A percentile compares a stretch with the other conserved stretches of the same genome.
Evolutionary conservation across 176 grass and related monocot species (phyloP).

Genomic region (Sorghum bicolor): Sorghum_bicolor_NCBIv3 NC_012879.2:5053501-5054000

Average conservation of each 20-base stretch:
- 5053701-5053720: too few species aligned
- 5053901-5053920: slow-evolving; percentile 86
- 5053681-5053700: too few species aligned
- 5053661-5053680: too few species aligned
- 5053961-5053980: background rate
- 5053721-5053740: slow-evolving; percentile 97
- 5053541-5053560: slow-evolving; percentile 68
- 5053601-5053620: slow-evolving; percentile 98
- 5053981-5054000: background rate
- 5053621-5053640: slow-evolving; percentile 34
- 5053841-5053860: background rate
- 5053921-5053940: slow-evolving; percentile 69
- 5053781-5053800: slow-evolving; percentile 93
- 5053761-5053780: slow-evolving; percentile 88
- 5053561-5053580: slow-evolving; percentile 87
- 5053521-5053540: slow-evolving; percentile 21
- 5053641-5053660: background rate
- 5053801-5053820: slow-evolving; percentile 82
- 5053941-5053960: slow-evolving; percentile 28
- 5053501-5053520: background rate
- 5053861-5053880: background rate
- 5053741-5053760: slow-evolving; percentile 98
- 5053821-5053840: slow-evolving; percentile 73
- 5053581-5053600: slow-evolving; percentile 99
- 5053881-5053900: slow-evolving; percentile 56